Conservation (phyloP, 176 grass and related monocot species). For the Paspalum vaginatum region DNA sequence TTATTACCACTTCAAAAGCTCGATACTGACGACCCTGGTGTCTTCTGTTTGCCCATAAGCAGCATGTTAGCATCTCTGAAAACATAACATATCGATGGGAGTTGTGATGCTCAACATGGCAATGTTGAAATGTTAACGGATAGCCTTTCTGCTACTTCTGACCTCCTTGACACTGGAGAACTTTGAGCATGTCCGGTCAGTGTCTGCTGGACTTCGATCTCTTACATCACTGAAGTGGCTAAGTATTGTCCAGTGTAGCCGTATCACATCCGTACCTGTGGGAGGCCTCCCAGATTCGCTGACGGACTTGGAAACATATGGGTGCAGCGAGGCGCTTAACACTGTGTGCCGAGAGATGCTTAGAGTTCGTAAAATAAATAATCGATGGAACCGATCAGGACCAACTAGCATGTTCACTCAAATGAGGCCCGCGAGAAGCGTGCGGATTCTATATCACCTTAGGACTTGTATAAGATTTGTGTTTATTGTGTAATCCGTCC, state of each 20-base stretch:
- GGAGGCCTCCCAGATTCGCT: conserved; percentile 24
- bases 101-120: no score
- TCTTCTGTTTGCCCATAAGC: conserved; percentile 31
- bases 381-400: background rate
- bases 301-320: background rate
- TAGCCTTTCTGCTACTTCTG: conserved; percentile 12
- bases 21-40: background rate
- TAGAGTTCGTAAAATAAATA: background rate
- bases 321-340: conserved; percentile 12
- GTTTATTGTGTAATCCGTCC: no score
- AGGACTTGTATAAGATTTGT: no score
- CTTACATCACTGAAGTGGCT: conserved; percentile 28
- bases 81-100: background rate
- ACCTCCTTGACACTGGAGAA: background rate
- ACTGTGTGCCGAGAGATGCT: background rate
- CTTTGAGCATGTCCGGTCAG: background rate
- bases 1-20: conserved; percentile 1
- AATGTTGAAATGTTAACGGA: background rate
- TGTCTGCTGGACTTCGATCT: background rate
- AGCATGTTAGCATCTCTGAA: conserved; percentile 26
- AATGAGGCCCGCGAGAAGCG: no score
- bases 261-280: conserved; percentile 17
- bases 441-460: no score
- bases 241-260: background rate
- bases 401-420: no score